Evolutionary conservation across 2,329 filamentous ascomycete genomes (phyloP), one percentile per base, ranked within the genome.

Genomic region (Didymella segeticola): DNA sequence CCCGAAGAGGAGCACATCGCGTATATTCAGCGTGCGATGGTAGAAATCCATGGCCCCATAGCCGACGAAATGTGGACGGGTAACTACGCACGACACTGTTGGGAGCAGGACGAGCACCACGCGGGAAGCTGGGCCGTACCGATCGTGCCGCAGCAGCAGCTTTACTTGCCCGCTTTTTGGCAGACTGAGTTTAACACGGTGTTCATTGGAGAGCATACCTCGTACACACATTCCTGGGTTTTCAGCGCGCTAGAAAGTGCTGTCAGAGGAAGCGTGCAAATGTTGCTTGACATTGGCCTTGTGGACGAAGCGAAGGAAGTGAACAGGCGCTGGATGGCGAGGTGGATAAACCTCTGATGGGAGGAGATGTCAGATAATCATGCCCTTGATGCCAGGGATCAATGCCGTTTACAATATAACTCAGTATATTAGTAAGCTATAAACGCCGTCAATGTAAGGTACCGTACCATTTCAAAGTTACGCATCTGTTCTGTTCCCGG

Each of bases 151-250:
- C 85, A 89, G 75, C 86, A 90, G 64, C 79, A 86, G 62, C 63
- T 89, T 20, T 90, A 87, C 60, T 75, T 90, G 9, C 87, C 88
- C 0, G 83, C 86, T 19, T 90, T 88, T 63, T 88, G 86, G 62
- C 82, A 85, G 66, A 89, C 86, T 0, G 83, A 89, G 67, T 81
- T 80, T 52, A 84, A 86, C 43, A 85, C 86, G 10, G 83, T 89
- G 15, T 88, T 88, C 54, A 77, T 87, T 8, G 71, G 71, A 2
- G 86, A 89, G 68, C 86, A 89, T 66, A 89, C 86, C 0, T 83
- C 81, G 5, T 88, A 86, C 66, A 89, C 87, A 0, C 87, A 89
- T 64, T 85, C 84, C 1, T 89, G 85, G 86, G 85, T 88, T 30
- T 80, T 81, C 14, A 83, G 81, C 5, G 86, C 87, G 1, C 70